A percentile compares a stretch with the other conserved stretches of the same genome.
These are phyloP conservation scores for Camellia oleifera DNA, from an alignment of 179 eudicot genomes.

Conservation along the genomic window DNA sequence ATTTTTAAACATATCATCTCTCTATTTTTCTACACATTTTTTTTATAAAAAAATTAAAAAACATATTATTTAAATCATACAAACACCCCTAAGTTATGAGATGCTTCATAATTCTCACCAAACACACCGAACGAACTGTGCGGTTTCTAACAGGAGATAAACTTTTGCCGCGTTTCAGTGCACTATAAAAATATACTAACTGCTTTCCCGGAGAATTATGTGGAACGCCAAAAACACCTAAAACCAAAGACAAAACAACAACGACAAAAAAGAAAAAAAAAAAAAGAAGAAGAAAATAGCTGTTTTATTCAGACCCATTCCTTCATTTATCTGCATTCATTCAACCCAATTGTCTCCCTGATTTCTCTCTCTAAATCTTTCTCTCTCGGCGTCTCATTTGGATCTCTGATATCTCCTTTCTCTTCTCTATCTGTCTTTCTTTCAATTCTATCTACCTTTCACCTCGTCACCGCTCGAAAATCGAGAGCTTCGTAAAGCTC, in stretches of 20 bases:
- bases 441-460: background rate
- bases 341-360: background rate
- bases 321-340: background rate
- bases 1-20: no score
- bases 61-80: no score
- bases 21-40: no score
- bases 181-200: background rate
- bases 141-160: no score
- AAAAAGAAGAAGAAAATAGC: no score
- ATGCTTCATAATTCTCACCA: no score
- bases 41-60: no score
- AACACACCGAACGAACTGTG: no score
- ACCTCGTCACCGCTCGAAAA: background rate
- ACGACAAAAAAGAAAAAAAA: no score
- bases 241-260: no score
- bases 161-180: background rate
- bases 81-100: no score
- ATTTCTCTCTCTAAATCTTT: background rate
- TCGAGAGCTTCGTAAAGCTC: conserved; percentile 12
- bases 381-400: background rate
- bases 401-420: background rate
- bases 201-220: background rate
- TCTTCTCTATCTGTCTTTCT: background rate
- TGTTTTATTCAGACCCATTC: background rate
- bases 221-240: background rate